Conservation (phyloP, 768 basidiomycete species). For the Gymnopilus junonius region DNA sequence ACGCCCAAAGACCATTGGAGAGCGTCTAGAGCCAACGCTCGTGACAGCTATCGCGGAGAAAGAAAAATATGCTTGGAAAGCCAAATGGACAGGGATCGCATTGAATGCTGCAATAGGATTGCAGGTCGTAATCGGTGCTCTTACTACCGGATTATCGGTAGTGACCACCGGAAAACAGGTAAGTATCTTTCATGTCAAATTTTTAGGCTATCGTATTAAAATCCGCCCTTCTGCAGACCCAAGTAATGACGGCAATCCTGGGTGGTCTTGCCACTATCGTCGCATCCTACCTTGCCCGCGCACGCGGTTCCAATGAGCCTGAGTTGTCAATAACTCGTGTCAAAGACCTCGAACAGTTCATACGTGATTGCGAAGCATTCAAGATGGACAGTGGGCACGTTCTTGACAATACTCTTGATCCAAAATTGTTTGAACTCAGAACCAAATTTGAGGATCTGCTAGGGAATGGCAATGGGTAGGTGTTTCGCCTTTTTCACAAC, state of each 20-base stretch:
- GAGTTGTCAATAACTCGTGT: constrained; percentile 59
- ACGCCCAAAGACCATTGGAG: constrained; percentile 44
- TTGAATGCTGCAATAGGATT: constrained; percentile 58
- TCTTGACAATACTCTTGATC: constrained; percentile 38
- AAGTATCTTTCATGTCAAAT: background rate
- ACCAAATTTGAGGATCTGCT: constrained; percentile 32
- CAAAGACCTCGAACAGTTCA: constrained; percentile 68
- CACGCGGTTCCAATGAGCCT: constrained; percentile 72
- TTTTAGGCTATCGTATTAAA: too few relatives aligned
- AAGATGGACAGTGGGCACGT: constrained; percentile 58
- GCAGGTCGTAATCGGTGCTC: constrained; percentile 66
- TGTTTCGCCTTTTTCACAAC: background rate
- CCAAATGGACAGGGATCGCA: constrained; percentile 40
- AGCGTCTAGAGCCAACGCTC: constrained; percentile 61
- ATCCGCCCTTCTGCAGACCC: constrained; percentile 28
- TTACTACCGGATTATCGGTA: constrained; percentile 67
- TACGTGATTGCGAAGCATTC: constrained; percentile 65
- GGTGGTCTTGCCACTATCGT: constrained; percentile 68
- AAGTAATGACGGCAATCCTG: constrained; percentile 39
- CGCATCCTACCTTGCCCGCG: constrained; percentile 74
- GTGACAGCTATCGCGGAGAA: constrained; percentile 48
- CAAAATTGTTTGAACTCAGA: constrained; percentile 27
- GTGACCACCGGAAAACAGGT: constrained; percentile 46
- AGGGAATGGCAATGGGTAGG: constrained; percentile 33
- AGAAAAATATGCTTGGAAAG: constrained; percentile 50